Percentiles rank a stretch among this genome's conserved stretches.
phyloP scores from a whole-genome alignment of 805 yeast species.

The Torulaspora indica region DNA sequence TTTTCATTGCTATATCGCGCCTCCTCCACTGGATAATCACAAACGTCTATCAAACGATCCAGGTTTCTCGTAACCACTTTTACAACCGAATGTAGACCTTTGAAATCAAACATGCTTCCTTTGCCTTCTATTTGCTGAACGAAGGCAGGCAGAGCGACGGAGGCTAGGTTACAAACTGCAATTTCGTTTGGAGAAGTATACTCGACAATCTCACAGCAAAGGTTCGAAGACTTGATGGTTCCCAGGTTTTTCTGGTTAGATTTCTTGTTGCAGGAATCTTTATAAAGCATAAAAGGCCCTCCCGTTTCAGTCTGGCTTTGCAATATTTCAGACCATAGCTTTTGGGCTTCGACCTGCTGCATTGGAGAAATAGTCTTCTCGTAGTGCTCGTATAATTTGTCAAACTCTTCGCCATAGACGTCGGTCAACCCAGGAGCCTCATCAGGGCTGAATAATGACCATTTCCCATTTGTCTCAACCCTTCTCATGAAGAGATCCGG shows the following conservation, averaged over 20 bases:
- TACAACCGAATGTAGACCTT: conserved; percentile 63
- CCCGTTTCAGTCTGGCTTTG: conserved; percentile 96
- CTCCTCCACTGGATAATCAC: conserved; percentile 73
- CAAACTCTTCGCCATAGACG: conserved; percentile 78
- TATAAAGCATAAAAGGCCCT: conserved; percentile 86
- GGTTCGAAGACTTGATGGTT: conserved; percentile 81
- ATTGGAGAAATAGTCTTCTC: conserved; percentile 61
- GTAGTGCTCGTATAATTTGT: conserved; percentile 58
- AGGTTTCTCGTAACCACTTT: conserved; percentile 74
- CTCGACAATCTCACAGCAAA: conserved; percentile 90
- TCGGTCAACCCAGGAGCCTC: conserved; percentile 82
- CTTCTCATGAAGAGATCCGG: conserved; percentile 90
- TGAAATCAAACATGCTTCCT: conserved; percentile 58
- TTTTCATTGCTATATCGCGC: conserved; percentile 68
- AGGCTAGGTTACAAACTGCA: conserved; percentile 92
- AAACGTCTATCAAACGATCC: conserved; percentile 75
- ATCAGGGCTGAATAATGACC: conserved; percentile 87
- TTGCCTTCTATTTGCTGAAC: conserved; percentile 44
- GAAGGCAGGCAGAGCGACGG: conserved; percentile 79
- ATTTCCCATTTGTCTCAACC: conserved; percentile 69
- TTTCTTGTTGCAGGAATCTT: conserved; percentile 82
- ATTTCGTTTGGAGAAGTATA: conserved; percentile 84
- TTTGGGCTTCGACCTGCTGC: conserved; percentile 73
- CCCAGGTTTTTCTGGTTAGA: conserved; percentile 90
- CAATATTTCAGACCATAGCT: conserved; percentile 79